phyloP scores from a whole-genome alignment of 2,329 filamentous ascomycete genomes.

The Talaromyces pinophilus region DNA sequence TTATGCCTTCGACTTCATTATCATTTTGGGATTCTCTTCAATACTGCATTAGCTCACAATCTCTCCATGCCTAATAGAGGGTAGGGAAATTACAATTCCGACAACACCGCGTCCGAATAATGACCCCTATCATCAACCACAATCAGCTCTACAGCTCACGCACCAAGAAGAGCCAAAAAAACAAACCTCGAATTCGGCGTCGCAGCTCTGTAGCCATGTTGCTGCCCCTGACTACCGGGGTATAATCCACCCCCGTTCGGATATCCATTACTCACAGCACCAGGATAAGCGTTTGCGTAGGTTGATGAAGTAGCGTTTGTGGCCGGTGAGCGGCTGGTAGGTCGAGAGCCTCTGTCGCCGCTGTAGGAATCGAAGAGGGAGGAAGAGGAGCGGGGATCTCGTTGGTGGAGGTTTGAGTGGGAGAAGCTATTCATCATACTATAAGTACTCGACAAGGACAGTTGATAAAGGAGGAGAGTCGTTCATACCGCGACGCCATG shows the following conservation, averaged over 20 bases:
- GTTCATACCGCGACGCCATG: slow-evolving; percentile 22
- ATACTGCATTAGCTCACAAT: background rate
- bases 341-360: slow-evolving; percentile 49
- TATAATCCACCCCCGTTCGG: slow-evolving; percentile 26
- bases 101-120: slow-evolving; percentile 84
- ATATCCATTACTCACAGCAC: slow-evolving; percentile 19
- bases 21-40: slow-evolving; percentile 84
- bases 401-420: slow-evolving; percentile 68
- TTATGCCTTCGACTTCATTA: slow-evolving; percentile 81
- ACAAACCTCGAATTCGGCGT: slow-evolving; percentile 70
- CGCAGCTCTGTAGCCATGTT: slow-evolving; percentile 26
- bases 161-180: slow-evolving; percentile 24
- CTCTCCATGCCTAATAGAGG: background rate
- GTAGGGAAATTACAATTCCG: slow-evolving; percentile 14
- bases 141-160: background rate
- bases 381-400: slow-evolving; percentile 65
- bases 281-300: slow-evolving; percentile 48
- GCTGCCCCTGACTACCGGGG: background rate
- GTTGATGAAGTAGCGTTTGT: slow-evolving; percentile 45
- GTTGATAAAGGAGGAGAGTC: background rate
- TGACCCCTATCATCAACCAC: slow-evolving; percentile 64
- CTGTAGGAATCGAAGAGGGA: slow-evolving; percentile 73
- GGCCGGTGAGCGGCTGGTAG: slow-evolving; percentile 42
- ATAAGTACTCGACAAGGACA: no score
- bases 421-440: slow-evolving; percentile 57